Evolutionary conservation across 371 early-diverging fungal species (phyloP).

Genomic region (Haplosporangium sp.): DNA sequence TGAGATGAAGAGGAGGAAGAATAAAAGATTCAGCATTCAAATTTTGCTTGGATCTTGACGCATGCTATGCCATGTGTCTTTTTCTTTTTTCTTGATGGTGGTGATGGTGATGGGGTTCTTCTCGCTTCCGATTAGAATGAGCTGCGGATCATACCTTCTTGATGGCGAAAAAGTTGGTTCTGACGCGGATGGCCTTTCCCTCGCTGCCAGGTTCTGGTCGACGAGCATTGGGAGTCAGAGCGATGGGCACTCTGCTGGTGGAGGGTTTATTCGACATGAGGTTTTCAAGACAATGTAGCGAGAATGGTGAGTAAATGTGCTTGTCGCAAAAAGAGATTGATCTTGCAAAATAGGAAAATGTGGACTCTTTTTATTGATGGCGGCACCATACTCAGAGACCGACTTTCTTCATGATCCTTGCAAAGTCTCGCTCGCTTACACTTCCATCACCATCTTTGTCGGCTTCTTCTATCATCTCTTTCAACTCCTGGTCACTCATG

Average conservation of each 20-base stretch:
- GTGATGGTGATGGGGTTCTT: too few species aligned
- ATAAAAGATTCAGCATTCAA: background rate
- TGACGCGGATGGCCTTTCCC: conserved; percentile 13
- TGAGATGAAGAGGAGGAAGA: background rate
- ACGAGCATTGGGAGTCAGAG: conserved; percentile 24
- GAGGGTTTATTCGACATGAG: background rate
- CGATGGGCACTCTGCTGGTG: background rate
- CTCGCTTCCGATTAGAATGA: too few species aligned
- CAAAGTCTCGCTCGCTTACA: conserved; percentile 34
- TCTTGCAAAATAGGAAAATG: too few species aligned
- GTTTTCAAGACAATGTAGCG: background rate
- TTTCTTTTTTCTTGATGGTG: too few species aligned
- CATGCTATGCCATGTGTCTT: too few species aligned
- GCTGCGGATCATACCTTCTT: conserved; percentile 32
- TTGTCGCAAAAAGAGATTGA: too few species aligned
- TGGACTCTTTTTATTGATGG: background rate
- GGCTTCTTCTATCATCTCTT: conserved; percentile 85
- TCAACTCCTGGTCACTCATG: conserved; percentile 77
- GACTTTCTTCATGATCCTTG: conserved; percentile 19
- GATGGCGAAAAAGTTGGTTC: conserved; percentile 46
- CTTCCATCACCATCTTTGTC: conserved; percentile 75
- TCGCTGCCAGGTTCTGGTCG: conserved; percentile 39
- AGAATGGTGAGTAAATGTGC: background rate
- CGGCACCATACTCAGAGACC: conserved; percentile 9
- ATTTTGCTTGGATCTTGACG: too few species aligned